Base-by-base conservation (phyloP, 2,329 filamentous ascomycete species). In the Sporothrix euskadiensis region DNA sequence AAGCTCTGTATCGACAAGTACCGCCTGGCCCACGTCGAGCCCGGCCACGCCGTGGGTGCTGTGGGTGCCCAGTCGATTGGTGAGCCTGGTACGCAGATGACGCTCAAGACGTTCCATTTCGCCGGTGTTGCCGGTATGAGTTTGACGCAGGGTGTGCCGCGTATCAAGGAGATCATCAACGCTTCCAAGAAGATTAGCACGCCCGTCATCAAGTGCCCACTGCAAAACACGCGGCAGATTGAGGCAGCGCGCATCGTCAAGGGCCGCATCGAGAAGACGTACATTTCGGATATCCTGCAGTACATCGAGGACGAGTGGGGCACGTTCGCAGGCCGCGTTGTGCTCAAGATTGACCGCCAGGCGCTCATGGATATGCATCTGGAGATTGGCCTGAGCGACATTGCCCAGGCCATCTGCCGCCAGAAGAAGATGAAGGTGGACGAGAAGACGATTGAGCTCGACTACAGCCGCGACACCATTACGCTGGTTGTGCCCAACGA, bases 151-250 rank as follows among this genome's bases (percentile, higher is more conserved):
- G 96, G 96, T 92, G 96, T 99, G 7, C 96, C 96, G 1, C 95
- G 96, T 90, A 99, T 99, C 85, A 99, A 99, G 84, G 96, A 99
- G 86, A 99, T 99, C 77, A 99, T 99, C 89, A 99, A 99, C 83
- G 96, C 96, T 6, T 97, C 94, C 9, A 97, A 94, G 81, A 85
- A 86, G 69, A 99, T 99, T 82, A 97, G 92, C 81, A 99, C 96
- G 0, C 96, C 96, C 0, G 92, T 99, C 80, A 97, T 99, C 77
- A 90, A 89, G 6, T 98, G 96, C 79, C 91, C 93, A 4, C 86
- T 98, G 5, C 87, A 93, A 76, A 96, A 94, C 79, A 89, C 90
- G 74, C 84, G 88, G 72, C 88, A 91, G 76, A 89, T 96, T 72
- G 88, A 91, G 76, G 93, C 92, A 1, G 96, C 95, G n/a, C 90